Base-by-base conservation (phyloP, 371 early-diverging fungal species). In the Mortierella sp. region DNA sequence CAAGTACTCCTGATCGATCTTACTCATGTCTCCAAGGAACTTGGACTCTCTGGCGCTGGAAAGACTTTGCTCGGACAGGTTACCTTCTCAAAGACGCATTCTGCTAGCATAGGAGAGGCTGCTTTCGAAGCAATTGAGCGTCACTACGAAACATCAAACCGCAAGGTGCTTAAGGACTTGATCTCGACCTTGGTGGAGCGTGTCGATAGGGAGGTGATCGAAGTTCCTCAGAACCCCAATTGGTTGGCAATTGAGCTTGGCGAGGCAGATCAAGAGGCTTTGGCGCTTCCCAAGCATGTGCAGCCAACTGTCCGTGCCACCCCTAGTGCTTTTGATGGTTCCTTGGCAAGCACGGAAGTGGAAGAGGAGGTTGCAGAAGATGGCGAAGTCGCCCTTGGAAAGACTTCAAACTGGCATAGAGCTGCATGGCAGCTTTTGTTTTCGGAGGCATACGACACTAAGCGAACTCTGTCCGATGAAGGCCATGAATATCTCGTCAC, bases 401-500 rank as follows among this genome's bases (percentile, higher is more conserved):
- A 84, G 51, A 84, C 87, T 19, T 84, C 85, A 19, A 84, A 76
- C 59, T 87, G 84, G 66, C 87, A 86, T 83, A 90, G 92, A 71
- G 84, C 88, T 67, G 92, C 93, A n/a, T 88, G 87, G 85, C 89
- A 92, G 35, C 76, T 94, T 54, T 87, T 93, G 75, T 97, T 97
- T 86, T 89, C 91, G 31, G 96, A 95, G 72, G 92, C 94, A 8
- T 95, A 84, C 74, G 85, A 69, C 9, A 86, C 90, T 34, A 72
- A 87, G 57, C 62, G 86, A 23, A 76, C 73, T 0, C 75, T 92
- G 23, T 91, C 95, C 5, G 94, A 94, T 65, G 85, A 86, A 37
- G 91, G 88, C 40, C 81, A 86, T 37, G 89, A 90, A 4, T 93
- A 86, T 76, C 71, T 87, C 15, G 89, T 96, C 66, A 88, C 83